Evolutionary conservation across 371 early-diverging fungal genomes (phyloP), one percentile per base, ranked within the genome.

Genomic region (Racocetra persica): DNA sequence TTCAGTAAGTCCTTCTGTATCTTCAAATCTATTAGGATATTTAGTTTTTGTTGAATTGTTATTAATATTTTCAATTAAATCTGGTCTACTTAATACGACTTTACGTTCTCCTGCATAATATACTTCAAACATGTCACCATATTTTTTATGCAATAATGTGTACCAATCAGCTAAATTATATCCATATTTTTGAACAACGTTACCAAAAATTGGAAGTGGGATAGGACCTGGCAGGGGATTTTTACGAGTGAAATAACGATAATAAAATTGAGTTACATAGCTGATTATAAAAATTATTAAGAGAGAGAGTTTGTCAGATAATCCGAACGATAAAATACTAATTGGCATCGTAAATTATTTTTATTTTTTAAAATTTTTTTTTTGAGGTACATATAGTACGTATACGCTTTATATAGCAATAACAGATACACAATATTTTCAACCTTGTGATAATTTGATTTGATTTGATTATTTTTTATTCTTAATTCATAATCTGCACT

Each of bases 101-200:
- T 24, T 0, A 62, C 63, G 63, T 62, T 18, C 0, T 26, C 28
- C 63, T n/a, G 16, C 10, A 18, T n/a, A 10, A 62, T 62, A 10
- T 62, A 62, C 22, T 62, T 62, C 63, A n/a, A n/a, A 60, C 2
- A 60, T 60, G 26, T 60, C 60, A 20, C 60, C 60, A 60, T 60
- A 60, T 60, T 60, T 60, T 62, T 62, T 62, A 62, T 62, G 22
- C 32, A 62, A 8, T 6, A 22, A 62, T 13, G 5, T 1, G 4
- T n/a, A 62, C 28, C 62, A 62, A 13, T 62, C 4, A 22, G 13
- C 22, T 7, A 62, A 62, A 22, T 11, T 16, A 28, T 18, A 10
- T 62, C 32, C 63, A 62, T 26, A 13, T 28, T n/a, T 62, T 62
- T 62, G 63, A 22, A 24, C 26, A 28, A 18, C 63, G 22, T 62